Evolutionary conservation across 2,329 filamentous ascomycete species (phyloP).

Genomic region (Albifimbria verrucaria): DNA sequence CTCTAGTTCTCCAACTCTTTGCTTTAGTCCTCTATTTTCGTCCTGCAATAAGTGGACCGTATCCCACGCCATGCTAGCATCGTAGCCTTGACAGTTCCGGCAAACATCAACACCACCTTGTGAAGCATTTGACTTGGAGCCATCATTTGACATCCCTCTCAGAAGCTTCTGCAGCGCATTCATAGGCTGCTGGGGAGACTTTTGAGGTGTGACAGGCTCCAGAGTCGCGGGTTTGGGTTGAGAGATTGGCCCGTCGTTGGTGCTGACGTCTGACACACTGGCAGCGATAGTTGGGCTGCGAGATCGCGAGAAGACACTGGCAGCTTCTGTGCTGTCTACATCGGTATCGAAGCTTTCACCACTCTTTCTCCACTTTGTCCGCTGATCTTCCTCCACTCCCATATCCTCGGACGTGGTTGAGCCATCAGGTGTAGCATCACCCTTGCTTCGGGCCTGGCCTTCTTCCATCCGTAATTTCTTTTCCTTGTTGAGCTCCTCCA

Average conservation of each 20-base stretch:
- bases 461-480: constrained; percentile 42
- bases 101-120: constrained; percentile 33
- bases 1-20: constrained; percentile 56
- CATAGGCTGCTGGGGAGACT: constrained; percentile 29
- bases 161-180: constrained; percentile 39
- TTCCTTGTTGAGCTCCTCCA: constrained; percentile 50
- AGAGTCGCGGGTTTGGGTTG: constrained; percentile 20
- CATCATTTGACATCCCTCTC: constrained; percentile 37
- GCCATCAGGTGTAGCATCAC: constrained; percentile 28
- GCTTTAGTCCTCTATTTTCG: constrained; percentile 61
- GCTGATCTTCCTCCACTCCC: constrained; percentile 49
- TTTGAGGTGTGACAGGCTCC: constrained; percentile 26
- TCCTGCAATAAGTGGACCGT: constrained; percentile 59
- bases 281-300: constrained; percentile 53
- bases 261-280: constrained; percentile 27
- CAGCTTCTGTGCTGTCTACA: constrained; percentile 46
- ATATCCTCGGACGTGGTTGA: constrained; percentile 50
- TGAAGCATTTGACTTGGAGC: constrained; percentile 16
- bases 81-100: constrained; percentile 55
- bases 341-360: constrained; percentile 50
- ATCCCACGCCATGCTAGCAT: constrained; percentile 61
- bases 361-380: constrained; percentile 39
- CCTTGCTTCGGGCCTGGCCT: constrained; percentile 24
- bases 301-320: constrained; percentile 59
- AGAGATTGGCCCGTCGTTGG: constrained; percentile 13